Evolutionary conservation across 768 basidiomycete species (phyloP).

Genomic region (Mycena kentingensis): DNA sequence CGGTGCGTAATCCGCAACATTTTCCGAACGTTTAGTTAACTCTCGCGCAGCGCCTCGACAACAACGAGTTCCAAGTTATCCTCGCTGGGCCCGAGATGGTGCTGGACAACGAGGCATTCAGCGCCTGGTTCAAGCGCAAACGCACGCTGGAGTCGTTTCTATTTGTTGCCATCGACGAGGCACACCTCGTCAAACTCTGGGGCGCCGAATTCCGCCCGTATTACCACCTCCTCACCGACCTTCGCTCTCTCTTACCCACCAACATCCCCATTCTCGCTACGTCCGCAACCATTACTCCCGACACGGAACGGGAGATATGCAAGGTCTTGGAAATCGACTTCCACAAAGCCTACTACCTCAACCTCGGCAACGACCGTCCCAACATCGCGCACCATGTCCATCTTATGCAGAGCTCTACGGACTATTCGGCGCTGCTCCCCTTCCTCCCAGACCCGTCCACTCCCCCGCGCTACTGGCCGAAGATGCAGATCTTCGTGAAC

Average conservation of each 20-base stretch:
- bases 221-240: slow-evolving; percentile 30
- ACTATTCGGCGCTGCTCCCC: not conserved
- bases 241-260: slow-evolving; percentile 32
- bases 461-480: too few relatives aligned
- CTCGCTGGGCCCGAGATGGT: too few relatives aligned
- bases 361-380: slow-evolving; percentile 38
- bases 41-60: too few relatives aligned
- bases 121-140: too few relatives aligned
- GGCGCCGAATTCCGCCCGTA: slow-evolving; percentile 35
- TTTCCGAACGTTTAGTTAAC: too few relatives aligned
- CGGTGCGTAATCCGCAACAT: too few relatives aligned
- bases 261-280: slow-evolving; percentile 33
- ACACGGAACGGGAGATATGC: slow-evolving; percentile 28
- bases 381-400: slow-evolving; percentile 22
- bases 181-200: too few relatives aligned
- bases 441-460: not conserved
- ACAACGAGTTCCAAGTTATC: too few relatives aligned
- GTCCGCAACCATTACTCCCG: slow-evolving; percentile 37
- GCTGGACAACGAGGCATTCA: too few relatives aligned
- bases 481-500: too few relatives aligned
- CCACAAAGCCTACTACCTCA: slow-evolving; percentile 29
- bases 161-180: too few relatives aligned
- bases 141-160: too few relatives aligned
- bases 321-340: slow-evolving; percentile 27
- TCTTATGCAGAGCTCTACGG: not conserved